Evolutionary conservation across 1,284 basidiomycete genomes (phyloP).

Genomic region (Boletellus deceptivus): DNA sequence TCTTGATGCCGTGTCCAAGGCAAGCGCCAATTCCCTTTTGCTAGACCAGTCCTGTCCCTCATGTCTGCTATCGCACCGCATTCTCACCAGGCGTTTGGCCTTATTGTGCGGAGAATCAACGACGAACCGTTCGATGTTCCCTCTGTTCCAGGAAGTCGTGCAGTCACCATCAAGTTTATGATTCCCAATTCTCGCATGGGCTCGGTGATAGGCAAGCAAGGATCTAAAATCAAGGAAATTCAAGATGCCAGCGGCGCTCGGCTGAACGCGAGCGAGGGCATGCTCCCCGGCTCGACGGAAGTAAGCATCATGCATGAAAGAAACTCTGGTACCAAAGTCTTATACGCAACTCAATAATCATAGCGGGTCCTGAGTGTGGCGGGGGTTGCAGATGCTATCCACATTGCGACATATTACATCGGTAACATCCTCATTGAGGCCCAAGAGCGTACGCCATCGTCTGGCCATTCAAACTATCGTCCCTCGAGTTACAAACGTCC

Average conservation of each 20-base stretch:
- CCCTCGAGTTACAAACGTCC: conserved; percentile 53
- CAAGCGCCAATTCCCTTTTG: conserved; percentile 35
- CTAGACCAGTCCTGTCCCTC: conserved; percentile 2
- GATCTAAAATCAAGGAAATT: conserved; percentile 99
- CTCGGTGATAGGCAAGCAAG: conserved; percentile 96
- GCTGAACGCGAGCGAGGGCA: conserved; percentile 94
- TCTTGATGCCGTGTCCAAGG: conserved; percentile 98
- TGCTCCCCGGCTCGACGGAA: conserved; percentile 99
- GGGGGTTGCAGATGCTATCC: conserved; percentile 99
- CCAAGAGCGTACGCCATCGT: conserved; percentile 81
- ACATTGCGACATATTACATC: conserved; percentile 99
- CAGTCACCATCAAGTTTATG: conserved; percentile 99
- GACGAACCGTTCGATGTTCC: conserved; percentile 98
- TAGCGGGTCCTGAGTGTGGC: conserved; percentile 96
- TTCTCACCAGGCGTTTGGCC: conserved; percentile 82
- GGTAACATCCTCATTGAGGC: conserved; percentile 96
- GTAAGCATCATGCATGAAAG: conserved; percentile 41
- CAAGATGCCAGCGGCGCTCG: conserved; percentile 97
- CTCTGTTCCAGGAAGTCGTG: conserved; percentile 95
- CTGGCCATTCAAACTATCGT: conserved; percentile 53
- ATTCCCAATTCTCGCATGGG: conserved; percentile 99
- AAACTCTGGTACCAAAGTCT: conserved; percentile 6
- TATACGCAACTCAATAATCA: conserved; percentile 12
- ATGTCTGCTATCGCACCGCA: conserved; percentile 8
- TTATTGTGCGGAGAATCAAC: conserved; percentile 98